Base-by-base conservation (phyloP, 768 basidiomycete genomes). In the Chlorophyllum brunneum region DNA sequence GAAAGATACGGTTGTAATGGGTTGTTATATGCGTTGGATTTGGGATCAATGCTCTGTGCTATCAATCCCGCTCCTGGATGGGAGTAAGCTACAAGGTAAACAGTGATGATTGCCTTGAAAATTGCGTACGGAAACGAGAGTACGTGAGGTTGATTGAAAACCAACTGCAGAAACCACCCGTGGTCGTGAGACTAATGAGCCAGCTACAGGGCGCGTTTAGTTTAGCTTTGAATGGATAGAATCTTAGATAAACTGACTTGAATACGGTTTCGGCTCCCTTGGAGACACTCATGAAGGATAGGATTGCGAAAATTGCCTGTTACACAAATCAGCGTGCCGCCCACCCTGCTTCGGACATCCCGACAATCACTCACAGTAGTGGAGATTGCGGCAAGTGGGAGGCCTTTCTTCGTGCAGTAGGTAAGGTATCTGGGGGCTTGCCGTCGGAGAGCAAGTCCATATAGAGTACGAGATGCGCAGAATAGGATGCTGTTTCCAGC, bases 91-190 rank as follows among this genome's bases (percentile, higher is more conserved):
- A 36, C 18, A 54, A 30, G 36, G 9, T 52, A 36, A 5, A 8
- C 15, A 13, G 16, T 15, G 16, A 11, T 15, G 34, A 16, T n/a
- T 36, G 2, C 34, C 4, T n/a, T 20, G 18, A 36, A 39, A 24
- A 29, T 18, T 24, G 71, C 83, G 57, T 56, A 82, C 84, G 78
- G 74, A 86, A 91, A 67, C 70, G 80, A 49, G 88, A 61, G 69
- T 86, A 92, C 11, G 88, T 88, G 26, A 87, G 51, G 64, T 85
- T 85, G 65, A 88, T 82, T 30, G 77, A 63, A 54, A 75, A 73
- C 86, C 87, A 89, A 43, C 78, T 71, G 58, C 84, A 73, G 70
- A 88, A 86, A 5, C 85, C 85, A 38, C 78, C 82, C 29, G 84
- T 80, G 9, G 86, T 81, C 2, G 78, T 73, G 51, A 95, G 69